Conservation (phyloP, 805 yeast genomes). For the Zygosaccharomyces pseudorouxii region DNA sequence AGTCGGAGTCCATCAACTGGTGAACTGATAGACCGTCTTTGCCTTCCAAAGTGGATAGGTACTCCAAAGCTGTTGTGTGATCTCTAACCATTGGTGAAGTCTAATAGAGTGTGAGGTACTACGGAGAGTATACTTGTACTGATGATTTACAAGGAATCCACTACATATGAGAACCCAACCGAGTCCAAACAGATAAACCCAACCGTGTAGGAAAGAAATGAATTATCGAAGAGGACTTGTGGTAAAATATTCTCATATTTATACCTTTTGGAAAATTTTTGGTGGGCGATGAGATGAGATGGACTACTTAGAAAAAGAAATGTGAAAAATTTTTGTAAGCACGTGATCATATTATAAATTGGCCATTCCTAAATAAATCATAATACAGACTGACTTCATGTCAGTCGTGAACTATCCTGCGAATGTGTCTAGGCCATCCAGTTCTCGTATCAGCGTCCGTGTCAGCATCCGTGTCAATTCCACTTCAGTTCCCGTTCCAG, state of each 20-base stretch:
- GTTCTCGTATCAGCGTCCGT: no score
- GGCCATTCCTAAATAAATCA: background rate
- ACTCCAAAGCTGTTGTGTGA: slow-evolving; percentile 59
- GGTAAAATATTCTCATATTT: slow-evolving; percentile 12
- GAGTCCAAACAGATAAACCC: slow-evolving; percentile 8
- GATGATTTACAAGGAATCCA: slow-evolving; percentile 5
- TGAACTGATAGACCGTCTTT: slow-evolving; percentile 84
- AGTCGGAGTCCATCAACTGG: slow-evolving; percentile 81
- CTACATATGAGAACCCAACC: slow-evolving; percentile 10
- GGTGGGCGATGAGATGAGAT: slow-evolving; percentile 13
- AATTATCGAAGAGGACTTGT: background rate
- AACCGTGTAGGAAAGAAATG: background rate
- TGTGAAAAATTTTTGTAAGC: slow-evolving; percentile 16
- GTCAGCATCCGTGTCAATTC: no score
- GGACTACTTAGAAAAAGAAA: slow-evolving; percentile 9
- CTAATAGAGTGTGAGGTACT: background rate
- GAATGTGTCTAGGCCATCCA: no score
- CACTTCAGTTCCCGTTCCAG: no score
- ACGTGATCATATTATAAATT: background rate
- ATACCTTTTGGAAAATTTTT: slow-evolving; percentile 9
- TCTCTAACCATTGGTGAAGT: slow-evolving; percentile 33
- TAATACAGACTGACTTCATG: background rate
- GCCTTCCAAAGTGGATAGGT: slow-evolving; percentile 57
- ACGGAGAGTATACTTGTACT: background rate
- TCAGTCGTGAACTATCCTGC: background rate